These are phyloP conservation scores for Xylariales sp. DNA, from an alignment of 2,329 filamentous ascomycete species.

Conservation along the genomic window DNA sequence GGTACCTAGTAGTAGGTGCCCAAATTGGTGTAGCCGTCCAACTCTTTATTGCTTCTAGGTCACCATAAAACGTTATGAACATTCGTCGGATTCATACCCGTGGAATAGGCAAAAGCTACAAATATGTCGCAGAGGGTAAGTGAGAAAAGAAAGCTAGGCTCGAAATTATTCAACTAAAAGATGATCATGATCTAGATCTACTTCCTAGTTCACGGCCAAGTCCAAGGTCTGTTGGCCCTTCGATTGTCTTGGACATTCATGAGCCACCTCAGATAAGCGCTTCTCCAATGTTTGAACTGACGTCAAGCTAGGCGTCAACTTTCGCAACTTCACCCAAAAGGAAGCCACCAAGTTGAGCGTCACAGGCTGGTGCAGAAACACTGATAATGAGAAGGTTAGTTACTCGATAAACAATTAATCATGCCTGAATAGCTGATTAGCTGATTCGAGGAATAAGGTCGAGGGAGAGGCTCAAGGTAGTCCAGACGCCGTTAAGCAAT, in stretches of 20 bases:
- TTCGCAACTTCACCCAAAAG: constrained; percentile 67
- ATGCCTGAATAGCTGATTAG: constrained; percentile 31
- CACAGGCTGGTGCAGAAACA: constrained; percentile 73
- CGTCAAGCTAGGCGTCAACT: constrained; percentile 63
- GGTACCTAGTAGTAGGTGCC: not conserved
- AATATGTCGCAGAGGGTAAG: constrained; percentile 41
- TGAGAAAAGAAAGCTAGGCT: not conserved
- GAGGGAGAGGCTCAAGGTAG: constrained; percentile 89
- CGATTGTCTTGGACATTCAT: not conserved
- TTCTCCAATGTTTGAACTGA: constrained; percentile 23
- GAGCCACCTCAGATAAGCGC: not conserved
- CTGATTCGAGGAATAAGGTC: constrained; percentile 66
- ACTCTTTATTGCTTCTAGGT: not conserved
- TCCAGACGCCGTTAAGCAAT: constrained; percentile 71
- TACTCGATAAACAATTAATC: not conserved
- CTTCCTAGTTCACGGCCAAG: constrained; percentile 74
- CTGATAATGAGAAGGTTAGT: constrained; percentile 64
- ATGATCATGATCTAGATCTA: constrained; percentile 59
- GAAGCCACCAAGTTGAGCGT: constrained; percentile 62
- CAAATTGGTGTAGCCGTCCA: too few relatives aligned
- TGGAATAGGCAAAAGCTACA: constrained; percentile 7
- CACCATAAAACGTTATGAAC: constrained; percentile 1
- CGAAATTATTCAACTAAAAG: not conserved
- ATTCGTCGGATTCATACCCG: not conserved
- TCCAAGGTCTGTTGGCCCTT: constrained; percentile 68